Percentiles rank a stretch among this genome's conserved stretches.
phyloP scores from a whole-genome alignment of 108 stramenopile species.

The Pseudonitzschia multistriata region DNA sequence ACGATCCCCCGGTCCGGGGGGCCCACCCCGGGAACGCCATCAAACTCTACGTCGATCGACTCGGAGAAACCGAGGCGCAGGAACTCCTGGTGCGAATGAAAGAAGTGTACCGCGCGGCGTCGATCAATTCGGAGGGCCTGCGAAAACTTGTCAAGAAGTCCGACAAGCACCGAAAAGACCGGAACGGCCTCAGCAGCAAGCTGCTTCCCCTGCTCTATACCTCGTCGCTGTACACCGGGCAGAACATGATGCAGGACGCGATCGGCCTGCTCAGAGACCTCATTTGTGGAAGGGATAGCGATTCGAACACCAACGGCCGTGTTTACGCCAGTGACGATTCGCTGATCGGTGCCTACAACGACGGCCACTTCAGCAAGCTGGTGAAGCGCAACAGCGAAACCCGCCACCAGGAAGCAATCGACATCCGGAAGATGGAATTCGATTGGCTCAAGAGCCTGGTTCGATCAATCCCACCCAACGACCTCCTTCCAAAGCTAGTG shows the following conservation, averaged over 20 bases:
- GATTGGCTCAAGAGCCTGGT: conserved; percentile 55
- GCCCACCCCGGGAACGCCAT: conserved; percentile 63
- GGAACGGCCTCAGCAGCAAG: conserved; percentile 24
- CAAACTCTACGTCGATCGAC: conserved; percentile 36
- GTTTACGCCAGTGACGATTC: conserved; percentile 9
- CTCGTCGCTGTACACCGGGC: conserved; percentile 40
- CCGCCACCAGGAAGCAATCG: conserved; percentile 19
- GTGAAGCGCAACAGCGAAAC: conserved; percentile 23
- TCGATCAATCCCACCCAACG: conserved; percentile 11
- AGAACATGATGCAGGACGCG: conserved; percentile 40
- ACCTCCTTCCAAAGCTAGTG: conserved; percentile 35
- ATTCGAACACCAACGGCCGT: not conserved
- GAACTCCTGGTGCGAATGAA: conserved; percentile 51
- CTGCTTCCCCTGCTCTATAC: conserved; percentile 65
- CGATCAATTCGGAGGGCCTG: conserved; percentile 62
- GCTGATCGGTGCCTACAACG: not conserved
- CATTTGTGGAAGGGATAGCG: conserved; percentile 21
- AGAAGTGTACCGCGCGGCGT: conserved; percentile 51
- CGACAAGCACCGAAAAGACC: conserved; percentile 44
- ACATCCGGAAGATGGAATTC: conserved; percentile 49
- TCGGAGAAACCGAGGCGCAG: conserved; percentile 21
- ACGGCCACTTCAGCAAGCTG: conserved; percentile 3
- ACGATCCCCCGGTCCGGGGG: conserved; percentile 46
- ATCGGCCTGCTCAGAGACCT: conserved; percentile 52
- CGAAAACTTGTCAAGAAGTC: conserved; percentile 77